phyloP scores from a whole-genome alignment of 2,329 filamentous ascomycete genomes.

The Delphinella strobiligena region DNA sequence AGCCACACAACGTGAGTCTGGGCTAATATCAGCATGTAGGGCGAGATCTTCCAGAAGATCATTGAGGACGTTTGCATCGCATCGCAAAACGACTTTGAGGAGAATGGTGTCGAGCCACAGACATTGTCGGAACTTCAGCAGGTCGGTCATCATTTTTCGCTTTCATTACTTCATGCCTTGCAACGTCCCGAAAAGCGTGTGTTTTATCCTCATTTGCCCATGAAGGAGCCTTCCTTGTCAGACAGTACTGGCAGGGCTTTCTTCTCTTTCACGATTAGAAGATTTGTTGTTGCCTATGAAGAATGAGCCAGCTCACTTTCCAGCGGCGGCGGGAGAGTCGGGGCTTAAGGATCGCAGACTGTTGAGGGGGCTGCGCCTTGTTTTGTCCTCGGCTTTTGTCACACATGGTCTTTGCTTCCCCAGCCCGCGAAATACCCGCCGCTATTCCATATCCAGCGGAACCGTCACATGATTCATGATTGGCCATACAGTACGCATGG shows the following conservation, averaged over 20 bases:
- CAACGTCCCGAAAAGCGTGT: too few species aligned
- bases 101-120: slow-evolving; percentile 79
- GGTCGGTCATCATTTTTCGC: slow-evolving; percentile 42
- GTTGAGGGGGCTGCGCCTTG: not conserved
- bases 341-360: slow-evolving; percentile 7
- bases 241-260: not conserved
- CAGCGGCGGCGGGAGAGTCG: slow-evolving; percentile 6
- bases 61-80: slow-evolving; percentile 54
- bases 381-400: slow-evolving; percentile 6
- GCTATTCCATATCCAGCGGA: slow-evolving; percentile 1
- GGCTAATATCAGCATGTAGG: slow-evolving; percentile 30
- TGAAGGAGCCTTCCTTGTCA: not conserved
- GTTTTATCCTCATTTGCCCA: not conserved
- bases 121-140: slow-evolving; percentile 77
- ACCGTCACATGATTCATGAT: slow-evolving; percentile 6
- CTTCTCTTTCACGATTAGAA: not conserved
- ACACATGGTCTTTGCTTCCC: slow-evolving; percentile 4
- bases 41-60: slow-evolving; percentile 78
- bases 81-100: slow-evolving; percentile 91
- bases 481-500: not conserved
- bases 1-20: not conserved
- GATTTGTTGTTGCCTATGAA: slow-evolving; percentile 4
- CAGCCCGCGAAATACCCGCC: not conserved
- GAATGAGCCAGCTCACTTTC: slow-evolving; percentile 1
- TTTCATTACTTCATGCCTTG: slow-evolving; percentile 2